Evolutionary conservation across 306 rosid genomes (phyloP).

Genomic region (Astragalus glycyphyllos): DNA sequence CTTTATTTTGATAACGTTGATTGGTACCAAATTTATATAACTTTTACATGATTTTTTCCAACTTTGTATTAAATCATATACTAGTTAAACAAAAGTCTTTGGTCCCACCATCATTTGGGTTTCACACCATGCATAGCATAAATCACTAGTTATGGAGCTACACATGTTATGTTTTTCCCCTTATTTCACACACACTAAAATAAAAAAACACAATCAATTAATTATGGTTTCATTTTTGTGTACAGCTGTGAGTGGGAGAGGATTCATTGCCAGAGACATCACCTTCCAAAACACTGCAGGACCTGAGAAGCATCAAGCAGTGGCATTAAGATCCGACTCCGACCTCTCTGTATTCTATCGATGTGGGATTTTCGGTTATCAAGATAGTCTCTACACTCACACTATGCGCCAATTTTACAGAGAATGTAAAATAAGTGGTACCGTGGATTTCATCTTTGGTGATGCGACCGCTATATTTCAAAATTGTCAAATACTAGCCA

Average conservation of each 20-base stretch:
- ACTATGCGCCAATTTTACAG: constrained; percentile 58
- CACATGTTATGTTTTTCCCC: too few species aligned
- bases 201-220: neutral
- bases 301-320: constrained; percentile 53
- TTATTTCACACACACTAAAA: neutral
- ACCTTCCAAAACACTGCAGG: constrained; percentile 73
- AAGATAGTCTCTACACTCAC: constrained; percentile 70
- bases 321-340: constrained; percentile 73
- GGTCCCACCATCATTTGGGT: too few species aligned
- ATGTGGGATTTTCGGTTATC: constrained; percentile 63
- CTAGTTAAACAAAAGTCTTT: too few species aligned
- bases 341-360: constrained; percentile 73
- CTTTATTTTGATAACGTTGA: neutral
- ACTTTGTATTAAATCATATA: too few species aligned
- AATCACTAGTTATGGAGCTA: too few species aligned
- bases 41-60: too few species aligned
- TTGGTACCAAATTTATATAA: too few species aligned
- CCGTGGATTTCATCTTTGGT: constrained; percentile 78
- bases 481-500: constrained; percentile 63
- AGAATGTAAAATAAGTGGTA: constrained; percentile 75
- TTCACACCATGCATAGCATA: too few species aligned
- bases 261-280: constrained; percentile 74
- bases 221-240: neutral
- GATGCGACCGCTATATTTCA: constrained; percentile 72
- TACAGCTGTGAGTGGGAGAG: constrained; percentile 85